These are phyloP conservation scores for Haematococcus sp. DNA, from an alignment of 139 green algal species.

Conservation along the genomic window DNA sequence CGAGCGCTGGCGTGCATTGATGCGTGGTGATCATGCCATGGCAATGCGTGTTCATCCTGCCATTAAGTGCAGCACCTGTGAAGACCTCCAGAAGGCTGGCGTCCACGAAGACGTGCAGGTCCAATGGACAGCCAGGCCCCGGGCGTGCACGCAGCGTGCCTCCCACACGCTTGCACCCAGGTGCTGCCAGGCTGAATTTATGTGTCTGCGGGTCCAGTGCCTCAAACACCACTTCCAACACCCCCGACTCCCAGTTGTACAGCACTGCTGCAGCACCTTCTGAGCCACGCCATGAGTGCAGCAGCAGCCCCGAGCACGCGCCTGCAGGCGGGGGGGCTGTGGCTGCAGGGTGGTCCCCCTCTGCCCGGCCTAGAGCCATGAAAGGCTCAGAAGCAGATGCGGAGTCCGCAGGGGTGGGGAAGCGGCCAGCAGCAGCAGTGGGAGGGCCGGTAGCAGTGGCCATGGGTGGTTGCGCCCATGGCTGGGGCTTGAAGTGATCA, in stretches of 20 bases:
- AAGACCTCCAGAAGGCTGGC: slow-evolving; percentile 74
- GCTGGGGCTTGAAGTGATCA: no score
- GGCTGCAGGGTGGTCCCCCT: not conserved
- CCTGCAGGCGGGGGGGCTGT: slow-evolving; percentile 8
- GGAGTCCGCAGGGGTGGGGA: no score
- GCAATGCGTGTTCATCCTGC: no score
- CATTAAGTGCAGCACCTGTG: slow-evolving; percentile 27
- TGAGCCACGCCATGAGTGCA: slow-evolving; percentile 61
- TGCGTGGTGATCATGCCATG: no score
- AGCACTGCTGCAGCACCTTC: slow-evolving; percentile 74
- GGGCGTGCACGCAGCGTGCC: slow-evolving; percentile 45
- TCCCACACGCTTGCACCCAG: slow-evolving; percentile 50
- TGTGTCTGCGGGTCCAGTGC: slow-evolving; percentile 56
- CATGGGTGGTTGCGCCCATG: no score
- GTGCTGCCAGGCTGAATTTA: slow-evolving; percentile 52
- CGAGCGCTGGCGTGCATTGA: no score
- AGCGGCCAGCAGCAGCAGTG: no score
- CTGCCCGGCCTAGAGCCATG: not conserved
- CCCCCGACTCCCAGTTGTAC: slow-evolving; percentile 62
- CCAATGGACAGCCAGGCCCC: slow-evolving; percentile 36
- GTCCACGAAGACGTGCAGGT: slow-evolving; percentile 78
- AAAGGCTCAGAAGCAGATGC: no score
- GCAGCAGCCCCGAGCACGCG: slow-evolving; percentile 42
- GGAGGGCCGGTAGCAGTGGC: no score
- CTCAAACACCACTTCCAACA: slow-evolving; percentile 49